Percentiles rank a stretch among this genome's conserved stretches.
phyloP scores from a whole-genome alignment of 2,329 filamentous ascomycete genomes.

The Grosmannia huntii region DNA sequence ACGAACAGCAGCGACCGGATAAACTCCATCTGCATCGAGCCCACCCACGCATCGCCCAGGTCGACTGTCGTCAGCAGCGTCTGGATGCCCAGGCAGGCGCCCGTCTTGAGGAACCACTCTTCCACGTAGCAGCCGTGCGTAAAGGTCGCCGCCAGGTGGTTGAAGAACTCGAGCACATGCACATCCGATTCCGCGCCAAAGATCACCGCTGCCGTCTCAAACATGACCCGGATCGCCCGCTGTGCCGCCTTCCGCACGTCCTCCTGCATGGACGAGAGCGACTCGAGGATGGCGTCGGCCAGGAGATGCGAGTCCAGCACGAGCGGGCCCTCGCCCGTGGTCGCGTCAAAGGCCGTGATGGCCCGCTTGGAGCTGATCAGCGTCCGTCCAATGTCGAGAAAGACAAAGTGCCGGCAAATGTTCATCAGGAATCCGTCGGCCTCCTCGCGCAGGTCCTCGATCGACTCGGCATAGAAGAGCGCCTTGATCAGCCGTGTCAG shows the following conservation, averaged over 20 bases:
- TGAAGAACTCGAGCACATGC: slow-evolving; percentile 72
- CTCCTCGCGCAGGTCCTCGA: slow-evolving; percentile 67
- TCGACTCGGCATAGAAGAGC: slow-evolving; percentile 69
- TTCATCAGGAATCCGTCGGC: slow-evolving; percentile 66
- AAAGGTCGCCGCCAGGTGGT: slow-evolving; percentile 68
- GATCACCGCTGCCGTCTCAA: slow-evolving; percentile 62
- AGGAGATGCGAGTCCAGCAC: slow-evolving; percentile 78
- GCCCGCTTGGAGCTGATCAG: slow-evolving; percentile 69
- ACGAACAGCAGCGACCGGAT: slow-evolving; percentile 89
- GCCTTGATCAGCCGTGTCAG: slow-evolving; percentile 84
- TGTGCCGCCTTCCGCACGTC: slow-evolving; percentile 75
- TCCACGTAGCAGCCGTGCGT: slow-evolving; percentile 94
- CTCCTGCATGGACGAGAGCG: slow-evolving; percentile 70
- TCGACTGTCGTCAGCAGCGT: slow-evolving; percentile 75
- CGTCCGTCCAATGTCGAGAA: slow-evolving; percentile 80
- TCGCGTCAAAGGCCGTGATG: slow-evolving; percentile 69
- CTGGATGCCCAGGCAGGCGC: slow-evolving; percentile 80
- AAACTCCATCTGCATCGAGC: slow-evolving; percentile 73
- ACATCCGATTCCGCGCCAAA: slow-evolving; percentile 64
- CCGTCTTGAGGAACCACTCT: slow-evolving; percentile 97
- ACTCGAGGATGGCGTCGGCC: slow-evolving; percentile 82
- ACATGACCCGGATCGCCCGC: slow-evolving; percentile 62
- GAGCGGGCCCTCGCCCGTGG: slow-evolving; percentile 74
- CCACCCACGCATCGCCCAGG: slow-evolving; percentile 73
- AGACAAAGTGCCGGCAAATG: slow-evolving; percentile 77